Conservation (phyloP, 75 land plant species). For the Sequoia sempervirens region DNA sequence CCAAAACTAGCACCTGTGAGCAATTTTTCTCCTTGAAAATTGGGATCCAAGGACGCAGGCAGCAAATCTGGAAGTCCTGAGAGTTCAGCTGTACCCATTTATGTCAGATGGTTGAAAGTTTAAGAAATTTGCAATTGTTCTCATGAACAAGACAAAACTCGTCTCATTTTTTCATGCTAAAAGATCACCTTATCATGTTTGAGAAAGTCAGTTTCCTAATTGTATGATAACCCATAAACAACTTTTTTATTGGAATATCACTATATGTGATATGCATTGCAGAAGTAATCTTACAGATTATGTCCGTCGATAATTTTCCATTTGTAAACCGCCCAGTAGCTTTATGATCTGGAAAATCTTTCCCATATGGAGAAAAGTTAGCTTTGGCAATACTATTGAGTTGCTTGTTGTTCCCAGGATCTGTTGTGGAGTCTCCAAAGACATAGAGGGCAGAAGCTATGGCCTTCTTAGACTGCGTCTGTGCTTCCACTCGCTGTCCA, state of each 20-base stretch:
- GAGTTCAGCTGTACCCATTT: neutral
- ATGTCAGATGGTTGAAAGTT: neutral
- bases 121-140: neutral
- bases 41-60: neutral
- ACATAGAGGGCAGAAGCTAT: slow-evolving; percentile 4
- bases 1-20: neutral
- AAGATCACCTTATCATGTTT: too few relatives aligned
- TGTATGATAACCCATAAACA: too few relatives aligned
- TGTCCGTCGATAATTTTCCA: neutral
- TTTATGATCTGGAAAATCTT: slow-evolving; percentile 9
- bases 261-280: too few relatives aligned
- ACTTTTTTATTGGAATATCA: too few relatives aligned
- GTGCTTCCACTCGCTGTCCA: too few relatives aligned
- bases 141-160: too few relatives aligned
- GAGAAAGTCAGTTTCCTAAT: too few relatives aligned
- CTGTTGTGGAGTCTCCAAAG: slow-evolving; percentile 27
- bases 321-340: slow-evolving; percentile 21
- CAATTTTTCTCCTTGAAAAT: neutral
- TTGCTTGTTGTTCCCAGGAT: slow-evolving; percentile 19
- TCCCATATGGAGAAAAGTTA: slow-evolving; percentile 22
- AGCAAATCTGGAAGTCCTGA: neutral
- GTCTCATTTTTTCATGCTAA: too few relatives aligned
- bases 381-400: slow-evolving; percentile 7
- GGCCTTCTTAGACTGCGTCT: too few relatives aligned
- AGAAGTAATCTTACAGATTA: neutral